Conservation (phyloP, 2,329 filamentous ascomycete genomes). For the Fusarium sp. region DNA sequence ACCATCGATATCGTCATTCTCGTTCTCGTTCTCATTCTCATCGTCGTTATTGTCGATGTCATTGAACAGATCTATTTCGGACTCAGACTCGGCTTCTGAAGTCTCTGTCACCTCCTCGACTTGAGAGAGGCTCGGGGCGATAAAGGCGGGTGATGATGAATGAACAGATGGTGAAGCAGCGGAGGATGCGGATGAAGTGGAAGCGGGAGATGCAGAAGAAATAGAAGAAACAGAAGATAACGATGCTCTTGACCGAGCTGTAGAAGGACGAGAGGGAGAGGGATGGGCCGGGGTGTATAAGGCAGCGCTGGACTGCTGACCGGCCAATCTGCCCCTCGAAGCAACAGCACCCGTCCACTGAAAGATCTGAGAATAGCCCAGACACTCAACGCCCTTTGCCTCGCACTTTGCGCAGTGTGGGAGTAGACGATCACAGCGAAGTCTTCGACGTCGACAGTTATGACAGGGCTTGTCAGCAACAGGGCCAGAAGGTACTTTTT, state of each 20-base stretch:
- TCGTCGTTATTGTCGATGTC: not conserved
- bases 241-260: conserved; percentile 31
- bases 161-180: conserved; percentile 24
- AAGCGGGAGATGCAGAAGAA: conserved; percentile 30
- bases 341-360: conserved; percentile 63
- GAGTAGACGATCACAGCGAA: conserved; percentile 63
- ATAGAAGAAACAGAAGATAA: conserved; percentile 35
- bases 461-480: conserved; percentile 57
- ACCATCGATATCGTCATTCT: not conserved
- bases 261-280: conserved; percentile 25
- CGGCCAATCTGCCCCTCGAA: conserved; percentile 55
- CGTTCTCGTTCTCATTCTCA: conserved; percentile 1
- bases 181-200: conserved; percentile 26
- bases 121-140: conserved; percentile 25
- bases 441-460: conserved; percentile 64
- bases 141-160: conserved; percentile 30
- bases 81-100: conserved; percentile 28
- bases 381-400: conserved; percentile 60
- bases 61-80: conserved; percentile 19
- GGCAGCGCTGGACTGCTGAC: conserved; percentile 52
- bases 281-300: conserved; percentile 29
- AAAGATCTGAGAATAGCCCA: conserved; percentile 65
- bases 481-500: conserved; percentile 42
- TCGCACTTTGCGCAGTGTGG: conserved; percentile 64
- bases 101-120: conserved; percentile 28